These are phyloP conservation scores for Dioscorea alata DNA, from an alignment of 106 monocot species.

Conservation along the genomic window DNA sequence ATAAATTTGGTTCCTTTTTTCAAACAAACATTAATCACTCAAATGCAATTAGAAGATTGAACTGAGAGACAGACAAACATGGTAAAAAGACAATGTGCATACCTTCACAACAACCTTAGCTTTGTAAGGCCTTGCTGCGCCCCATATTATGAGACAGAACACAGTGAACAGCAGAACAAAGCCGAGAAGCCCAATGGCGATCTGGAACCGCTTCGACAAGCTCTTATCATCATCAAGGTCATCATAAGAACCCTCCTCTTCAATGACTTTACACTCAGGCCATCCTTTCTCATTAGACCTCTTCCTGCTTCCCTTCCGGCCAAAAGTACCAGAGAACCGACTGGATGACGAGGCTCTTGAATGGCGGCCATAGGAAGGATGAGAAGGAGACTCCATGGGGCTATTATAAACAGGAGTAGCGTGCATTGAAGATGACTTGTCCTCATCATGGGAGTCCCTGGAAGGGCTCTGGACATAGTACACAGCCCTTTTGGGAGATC, in stretches of 20 bases:
- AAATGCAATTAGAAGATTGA: no score
- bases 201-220: constrained; percentile 31
- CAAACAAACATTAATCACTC: no score
- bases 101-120: constrained; percentile 48
- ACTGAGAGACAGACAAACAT: no score
- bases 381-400: constrained; percentile 74
- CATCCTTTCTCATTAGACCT: constrained; percentile 58
- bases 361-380: constrained; percentile 70
- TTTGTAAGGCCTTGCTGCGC: constrained; percentile 52
- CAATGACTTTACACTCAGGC: constrained; percentile 79
- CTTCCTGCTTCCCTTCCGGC: constrained; percentile 51
- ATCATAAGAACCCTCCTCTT: constrained; percentile 70
- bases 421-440: constrained; percentile 80
- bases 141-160: constrained; percentile 65
- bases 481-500: constrained; percentile 64
- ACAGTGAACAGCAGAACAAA: constrained; percentile 50
- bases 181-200: constrained; percentile 26
- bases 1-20: no score
- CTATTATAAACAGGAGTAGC: constrained; percentile 78
- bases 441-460: constrained; percentile 79
- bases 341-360: constrained; percentile 79
- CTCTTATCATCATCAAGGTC: constrained; percentile 50
- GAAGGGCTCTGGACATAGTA: constrained; percentile 94
- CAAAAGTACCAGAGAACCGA: constrained; percentile 83
- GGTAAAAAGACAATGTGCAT: no score